These are phyloP conservation scores for Fusarium sp. DNA, from an alignment of 2,329 filamentous ascomycete species.

Conservation along the genomic window DNA sequence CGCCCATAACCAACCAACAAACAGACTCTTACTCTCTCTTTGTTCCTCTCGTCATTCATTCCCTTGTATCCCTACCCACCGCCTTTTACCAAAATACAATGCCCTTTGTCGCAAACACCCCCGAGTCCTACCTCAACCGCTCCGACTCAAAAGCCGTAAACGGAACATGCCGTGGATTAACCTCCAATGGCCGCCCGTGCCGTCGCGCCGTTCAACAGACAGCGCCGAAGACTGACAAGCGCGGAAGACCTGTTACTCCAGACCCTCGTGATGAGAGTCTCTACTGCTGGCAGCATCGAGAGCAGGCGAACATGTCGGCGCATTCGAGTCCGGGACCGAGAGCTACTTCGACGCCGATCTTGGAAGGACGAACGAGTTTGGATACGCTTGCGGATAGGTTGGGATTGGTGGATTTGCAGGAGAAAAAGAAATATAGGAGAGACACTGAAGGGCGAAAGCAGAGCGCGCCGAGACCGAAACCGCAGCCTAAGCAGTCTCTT, in stretches of 20 bases:
- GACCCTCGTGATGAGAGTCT: constrained; percentile 68
- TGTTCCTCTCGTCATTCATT: neutral
- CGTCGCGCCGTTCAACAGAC: constrained; percentile 71
- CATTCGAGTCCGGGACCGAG: constrained; percentile 58
- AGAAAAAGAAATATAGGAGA: constrained; percentile 45
- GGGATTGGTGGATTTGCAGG: constrained; percentile 75
- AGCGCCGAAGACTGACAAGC: constrained; percentile 17
- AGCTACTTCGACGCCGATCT: constrained; percentile 60
- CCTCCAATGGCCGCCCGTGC: constrained; percentile 83
- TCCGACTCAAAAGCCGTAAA: constrained; percentile 86
- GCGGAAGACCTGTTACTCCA: constrained; percentile 45
- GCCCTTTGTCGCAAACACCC: constrained; percentile 67
- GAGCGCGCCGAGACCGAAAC: constrained; percentile 27
- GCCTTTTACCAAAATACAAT: constrained; percentile 38
- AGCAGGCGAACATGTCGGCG: constrained; percentile 72
- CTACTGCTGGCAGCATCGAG: constrained; percentile 96
- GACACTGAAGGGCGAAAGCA: constrained; percentile 42
- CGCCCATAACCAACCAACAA: neutral
- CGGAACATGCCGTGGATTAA: constrained; percentile 90
- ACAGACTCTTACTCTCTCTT: neutral
- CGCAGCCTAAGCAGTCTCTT: constrained; percentile 43
- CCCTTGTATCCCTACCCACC: constrained; percentile 6
- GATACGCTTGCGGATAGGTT: constrained; percentile 87
- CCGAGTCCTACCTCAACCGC: constrained; percentile 81
- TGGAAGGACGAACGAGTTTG: constrained; percentile 78